Evolutionary conservation across 805 yeast genomes (phyloP), one percentile per base, ranked within the genome.

Genomic region (Kuraishia borneana): DNA sequence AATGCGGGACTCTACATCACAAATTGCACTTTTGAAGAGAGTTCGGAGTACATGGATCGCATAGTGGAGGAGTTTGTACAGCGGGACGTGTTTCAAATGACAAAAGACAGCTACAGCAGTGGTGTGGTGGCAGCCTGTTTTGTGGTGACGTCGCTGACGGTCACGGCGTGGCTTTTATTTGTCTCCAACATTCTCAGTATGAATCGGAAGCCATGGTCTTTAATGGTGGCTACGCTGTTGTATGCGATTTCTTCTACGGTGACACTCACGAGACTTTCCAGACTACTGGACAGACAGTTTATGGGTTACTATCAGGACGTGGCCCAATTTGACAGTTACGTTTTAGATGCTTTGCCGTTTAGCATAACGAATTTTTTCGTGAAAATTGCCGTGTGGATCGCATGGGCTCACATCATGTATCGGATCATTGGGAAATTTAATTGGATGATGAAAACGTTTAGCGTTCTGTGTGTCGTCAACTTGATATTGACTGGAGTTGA

Each of bases 111-210:
- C 1, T 66, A 65, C 35, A 39, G 45, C 3, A 49, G 53, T 18
- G 59, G 71, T 12, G 58, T 63, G 30, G 50, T 65, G 2, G 50
- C 65, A 28, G 54, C 75, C 3, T 54, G 70, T 30, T 76, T 72
- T 52, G 67, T 68, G n/a, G 47, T 68, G 3, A 63, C 73, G 36
- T 72, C 76, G 0, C 60, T 71, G 14, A 72, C 74, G 39, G 71
- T 73, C 5, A 66, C 78, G 12, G 61, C 77, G 19, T 83, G 94
- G 94, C 73, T 82, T 73, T 58, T 83, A 18, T 55, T 78, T 33
- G 39, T 80, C 13, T 53, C 81, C 22, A 58, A 80, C 29, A 47
- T 70, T 16, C 49, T 83, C 21, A 66, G 73, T 16, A 71, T 68
- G 26, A 71, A 71, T 42, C 58, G 70, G 18, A 70, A 79, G 36